phyloP scores from a whole-genome alignment of 805 yeast genomes.

The Clavispora phyllophila region DNA sequence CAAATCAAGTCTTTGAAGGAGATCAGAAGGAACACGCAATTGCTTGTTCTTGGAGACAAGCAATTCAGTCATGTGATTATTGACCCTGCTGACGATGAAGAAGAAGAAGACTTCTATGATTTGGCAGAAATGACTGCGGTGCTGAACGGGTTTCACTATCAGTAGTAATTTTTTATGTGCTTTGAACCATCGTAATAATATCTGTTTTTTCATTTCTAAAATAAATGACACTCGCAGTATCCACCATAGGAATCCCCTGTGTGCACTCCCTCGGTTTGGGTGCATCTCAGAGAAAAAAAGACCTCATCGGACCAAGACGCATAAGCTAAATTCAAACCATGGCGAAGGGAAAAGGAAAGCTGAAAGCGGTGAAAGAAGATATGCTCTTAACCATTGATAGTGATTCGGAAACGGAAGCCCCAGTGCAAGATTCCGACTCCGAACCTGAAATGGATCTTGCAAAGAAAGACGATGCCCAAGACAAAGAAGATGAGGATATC shows the following conservation, averaged over 20 bases:
- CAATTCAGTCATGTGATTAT: slow-evolving; percentile 13
- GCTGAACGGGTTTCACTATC: slow-evolving; percentile 21
- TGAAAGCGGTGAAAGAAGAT: slow-evolving; percentile 31
- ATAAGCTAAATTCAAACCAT: slow-evolving; percentile 2
- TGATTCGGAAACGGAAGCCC: slow-evolving; percentile 52
- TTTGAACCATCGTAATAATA: background rate
- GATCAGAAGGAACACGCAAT: slow-evolving; percentile 36
- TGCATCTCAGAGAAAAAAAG: background rate
- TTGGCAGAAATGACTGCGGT: slow-evolving; percentile 21
- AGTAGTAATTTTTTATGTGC: background rate
- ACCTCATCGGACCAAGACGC: background rate
- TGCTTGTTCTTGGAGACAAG: slow-evolving; percentile 30
- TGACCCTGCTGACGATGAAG: slow-evolving; percentile 20
- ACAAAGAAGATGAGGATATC: slow-evolving; percentile 45
- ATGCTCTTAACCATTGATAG: slow-evolving; percentile 75
- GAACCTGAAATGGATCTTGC: slow-evolving; percentile 22
- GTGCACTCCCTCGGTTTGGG: background rate
- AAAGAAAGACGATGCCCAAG: slow-evolving; percentile 16
- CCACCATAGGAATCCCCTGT: too few relatives aligned
- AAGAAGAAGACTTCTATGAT: slow-evolving; percentile 26
- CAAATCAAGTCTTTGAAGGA: slow-evolving; percentile 32
- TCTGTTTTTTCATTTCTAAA: background rate
- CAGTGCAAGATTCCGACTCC: slow-evolving; percentile 13
- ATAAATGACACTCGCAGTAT: background rate
- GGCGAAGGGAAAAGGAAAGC: slow-evolving; percentile 10